phyloP scores from a whole-genome alignment of 2,329 filamentous ascomycete species.

The Colletotrichum shisoi region DNA sequence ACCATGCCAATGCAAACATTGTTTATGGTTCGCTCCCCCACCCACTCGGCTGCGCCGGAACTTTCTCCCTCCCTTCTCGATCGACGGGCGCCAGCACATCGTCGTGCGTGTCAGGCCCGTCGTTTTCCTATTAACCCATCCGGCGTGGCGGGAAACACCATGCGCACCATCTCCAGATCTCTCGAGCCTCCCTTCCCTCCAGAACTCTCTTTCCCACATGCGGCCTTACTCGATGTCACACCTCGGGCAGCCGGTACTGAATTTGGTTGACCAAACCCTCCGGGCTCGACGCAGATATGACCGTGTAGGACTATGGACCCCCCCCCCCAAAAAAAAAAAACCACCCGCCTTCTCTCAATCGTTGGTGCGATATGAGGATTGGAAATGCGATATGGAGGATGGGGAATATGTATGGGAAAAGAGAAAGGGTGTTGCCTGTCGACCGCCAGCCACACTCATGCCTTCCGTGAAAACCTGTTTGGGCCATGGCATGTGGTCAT shows the following conservation, averaged over 20 bases:
- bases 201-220: background rate
- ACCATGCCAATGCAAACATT: conserved; percentile 33
- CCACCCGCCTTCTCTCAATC: background rate
- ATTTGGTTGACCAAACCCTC: background rate
- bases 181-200: background rate
- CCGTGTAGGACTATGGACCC: background rate
- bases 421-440: background rate
- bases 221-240: background rate
- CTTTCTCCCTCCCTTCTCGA: conserved; percentile 8
- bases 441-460: background rate
- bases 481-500: background rate
- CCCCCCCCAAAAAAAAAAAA: background rate
- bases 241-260: background rate
- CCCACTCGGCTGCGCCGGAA: conserved; percentile 37
- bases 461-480: background rate
- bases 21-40: conserved; percentile 28
- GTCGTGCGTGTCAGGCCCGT: conserved; percentile 26
- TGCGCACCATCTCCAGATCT: background rate
- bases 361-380: background rate
- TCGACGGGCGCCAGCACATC: too few species aligned
- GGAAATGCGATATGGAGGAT: background rate
- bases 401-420: background rate
- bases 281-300: background rate
- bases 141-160: conserved; percentile 7
- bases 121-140: conserved; percentile 24